Evolutionary conservation across 352 stramenopile species (phyloP), one percentile per base, ranked within the genome.

Genomic region (Phytophthora kernoviae): DNA sequence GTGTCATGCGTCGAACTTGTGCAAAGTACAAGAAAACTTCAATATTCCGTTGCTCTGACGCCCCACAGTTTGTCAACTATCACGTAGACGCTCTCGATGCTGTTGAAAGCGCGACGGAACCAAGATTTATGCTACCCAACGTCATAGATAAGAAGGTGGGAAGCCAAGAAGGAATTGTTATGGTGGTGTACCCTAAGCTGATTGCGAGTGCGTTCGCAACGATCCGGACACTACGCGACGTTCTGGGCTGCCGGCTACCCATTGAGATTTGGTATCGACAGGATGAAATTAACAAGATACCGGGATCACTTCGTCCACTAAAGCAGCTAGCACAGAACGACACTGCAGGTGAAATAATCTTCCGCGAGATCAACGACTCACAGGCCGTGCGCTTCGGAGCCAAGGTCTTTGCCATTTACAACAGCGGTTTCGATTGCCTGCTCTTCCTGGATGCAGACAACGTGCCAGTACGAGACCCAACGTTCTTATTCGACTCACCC

Each of bases 391-490:
- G 63, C 26, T 82, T 80, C 54, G 66, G 73, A 40, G 54, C 73
- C 22, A 82, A 82, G 58, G 54, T 75, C 10, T 67, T 68, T 49
- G 70, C 67, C 26, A 47, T 82, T 17, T 34, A 64, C 46, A 58
- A 76, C 33, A 69, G 56, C 5, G 67, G 70, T 4, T 32, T 82
- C 33, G 50, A 56, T 12, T 22, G 70, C 7, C 36, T 80, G 8
- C 49, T 82, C 7, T 75, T 82, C 48, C 55, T 82, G 20, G 73
- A 82, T 54, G 60, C 68, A 27, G 73, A 82, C 46, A 86, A 86
- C 50, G 44, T 83, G 10, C 75, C 77, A 4, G 75, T 78, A n/a
- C 62, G 58, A 41, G 71, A 88, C 37, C 78, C 76, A 20, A 71
- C 68, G 20, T 84, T 77, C 26, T 22, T 88, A 17, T 88, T 88